A percentile compares a stretch with the other conserved stretches of the same genome.
Conservation (phyloP, 148 eudicot genomes). For the Arctostaphylos glauca region DNA sequence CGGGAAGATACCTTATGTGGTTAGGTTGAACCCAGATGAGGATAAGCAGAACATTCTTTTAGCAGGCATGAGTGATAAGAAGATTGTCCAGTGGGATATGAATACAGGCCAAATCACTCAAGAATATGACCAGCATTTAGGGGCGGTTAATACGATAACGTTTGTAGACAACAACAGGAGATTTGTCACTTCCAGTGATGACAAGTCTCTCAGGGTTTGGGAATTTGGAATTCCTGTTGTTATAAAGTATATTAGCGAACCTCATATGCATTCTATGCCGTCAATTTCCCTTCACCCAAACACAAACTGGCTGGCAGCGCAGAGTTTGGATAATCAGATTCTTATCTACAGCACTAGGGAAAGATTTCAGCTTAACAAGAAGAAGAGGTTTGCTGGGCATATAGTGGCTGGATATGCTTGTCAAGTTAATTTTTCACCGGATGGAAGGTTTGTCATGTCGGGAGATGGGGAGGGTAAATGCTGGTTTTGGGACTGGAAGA, state of each 20-base stretch:
- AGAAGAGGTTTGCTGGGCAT: conserved; percentile 95
- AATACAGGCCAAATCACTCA: conserved; percentile 84
- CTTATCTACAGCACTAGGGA: conserved; percentile 88
- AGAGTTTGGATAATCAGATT: conserved; percentile 97
- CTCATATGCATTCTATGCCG: conserved; percentile 99
- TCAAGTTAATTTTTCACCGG: conserved; percentile 98
- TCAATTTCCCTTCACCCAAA: conserved; percentile 83
- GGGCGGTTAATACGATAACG: conserved; percentile 93
- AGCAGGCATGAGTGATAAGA: conserved; percentile 98
- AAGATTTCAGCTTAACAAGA: conserved; percentile 89
- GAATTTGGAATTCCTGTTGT: conserved; percentile 96
- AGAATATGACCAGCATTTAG: conserved; percentile 97
- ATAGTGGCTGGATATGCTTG: conserved; percentile 96
- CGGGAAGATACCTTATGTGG: conserved; percentile 94
- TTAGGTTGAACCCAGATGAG: conserved; percentile 89
- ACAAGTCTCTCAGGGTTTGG: conserved; percentile 95
- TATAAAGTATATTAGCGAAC: conserved; percentile 94
- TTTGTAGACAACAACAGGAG: conserved; percentile 93
- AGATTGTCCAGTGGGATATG: conserved; percentile 98
- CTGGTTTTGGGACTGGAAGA: conserved; percentile 99
- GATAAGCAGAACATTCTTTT: conserved; percentile 92
- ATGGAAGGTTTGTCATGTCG: conserved; percentile 93
- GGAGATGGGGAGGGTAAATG: conserved; percentile 97
- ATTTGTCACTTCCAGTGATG: conserved; percentile 96
- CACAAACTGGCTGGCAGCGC: conserved; percentile 89